Percentiles rank a stretch among this genome's conserved stretches.
Conservation (phyloP, 352 stramenopile species). For the Phytophthora hybrid region DNA sequence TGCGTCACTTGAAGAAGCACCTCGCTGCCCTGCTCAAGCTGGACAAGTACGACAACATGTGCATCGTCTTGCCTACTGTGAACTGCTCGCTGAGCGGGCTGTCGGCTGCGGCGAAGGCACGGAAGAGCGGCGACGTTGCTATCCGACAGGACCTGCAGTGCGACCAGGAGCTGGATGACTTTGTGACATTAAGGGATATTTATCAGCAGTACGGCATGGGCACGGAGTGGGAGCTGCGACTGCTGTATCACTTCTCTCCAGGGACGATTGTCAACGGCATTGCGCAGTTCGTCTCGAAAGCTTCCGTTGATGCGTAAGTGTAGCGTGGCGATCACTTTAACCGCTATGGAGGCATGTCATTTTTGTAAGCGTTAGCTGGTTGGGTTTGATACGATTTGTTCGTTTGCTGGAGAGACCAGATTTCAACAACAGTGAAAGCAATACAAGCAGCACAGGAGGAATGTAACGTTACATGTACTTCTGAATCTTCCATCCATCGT, state of each 20-base stretch:
- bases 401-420: not conserved
- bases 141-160: slow-evolving; percentile 76
- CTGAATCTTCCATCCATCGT: not conserved
- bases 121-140: slow-evolving; percentile 19
- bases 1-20: slow-evolving; percentile 80
- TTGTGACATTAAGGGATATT: slow-evolving; percentile 78
- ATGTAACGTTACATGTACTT: not conserved
- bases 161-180: slow-evolving; percentile 81
- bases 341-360: slow-evolving; percentile 5
- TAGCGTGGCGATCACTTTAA: not conserved
- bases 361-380: slow-evolving; percentile 25
- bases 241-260: slow-evolving; percentile 83
- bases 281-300: slow-evolving; percentile 57
- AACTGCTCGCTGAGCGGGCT: slow-evolving; percentile 69
- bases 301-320: slow-evolving; percentile 23
- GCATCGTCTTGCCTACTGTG: slow-evolving; percentile 60
- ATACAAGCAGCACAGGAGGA: not conserved
- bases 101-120: slow-evolving; percentile 23
- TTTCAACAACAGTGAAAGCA: not conserved
- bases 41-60: slow-evolving; percentile 54
- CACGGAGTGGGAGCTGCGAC: slow-evolving; percentile 70
- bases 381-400: slow-evolving; percentile 10
- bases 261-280: slow-evolving; percentile 76
- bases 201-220: slow-evolving; percentile 85
- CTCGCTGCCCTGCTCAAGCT: slow-evolving; percentile 61